These are phyloP conservation scores for Globisporangium echinulatum DNA, from an alignment of 352 stramenopile species.

Conservation along the genomic window DNA sequence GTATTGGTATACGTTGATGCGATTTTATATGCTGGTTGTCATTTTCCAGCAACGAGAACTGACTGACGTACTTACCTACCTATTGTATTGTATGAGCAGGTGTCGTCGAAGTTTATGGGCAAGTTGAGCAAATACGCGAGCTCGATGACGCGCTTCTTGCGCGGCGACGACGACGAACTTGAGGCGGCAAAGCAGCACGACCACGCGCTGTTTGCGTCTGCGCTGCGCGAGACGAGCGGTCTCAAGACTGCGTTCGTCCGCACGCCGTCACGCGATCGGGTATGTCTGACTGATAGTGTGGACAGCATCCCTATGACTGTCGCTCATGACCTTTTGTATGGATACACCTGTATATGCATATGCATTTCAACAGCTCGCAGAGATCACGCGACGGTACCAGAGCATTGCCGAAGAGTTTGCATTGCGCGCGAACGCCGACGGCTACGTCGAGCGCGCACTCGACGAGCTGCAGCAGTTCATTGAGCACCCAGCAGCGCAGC, in stretches of 20 bases:
- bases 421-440: slow-evolving; percentile 52
- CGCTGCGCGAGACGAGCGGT: slow-evolving; percentile 41
- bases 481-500: slow-evolving; percentile 57
- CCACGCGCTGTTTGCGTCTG: slow-evolving; percentile 30
- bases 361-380: slow-evolving; percentile 44
- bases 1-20: no score
- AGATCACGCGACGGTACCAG: slow-evolving; percentile 71
- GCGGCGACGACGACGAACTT: slow-evolving; percentile 55
- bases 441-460: slow-evolving; percentile 63
- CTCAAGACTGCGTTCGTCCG: slow-evolving; percentile 65
- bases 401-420: slow-evolving; percentile 61
- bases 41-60: no score
- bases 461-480: slow-evolving; percentile 73
- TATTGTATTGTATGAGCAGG: slow-evolving; percentile 5
- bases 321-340: neutral
- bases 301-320: neutral
- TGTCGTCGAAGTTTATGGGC: slow-evolving; percentile 76
- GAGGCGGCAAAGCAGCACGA: slow-evolving; percentile 19
- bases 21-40: no score
- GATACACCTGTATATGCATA: neutral
- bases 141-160: slow-evolving; percentile 51
- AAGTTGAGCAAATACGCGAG: slow-evolving; percentile 63
- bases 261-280: slow-evolving; percentile 57
- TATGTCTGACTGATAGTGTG: slow-evolving; percentile 14
- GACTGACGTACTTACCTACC: neutral